Base-by-base conservation (phyloP, 768 basidiomycete genomes). In the Amanita inopinata region DNA sequence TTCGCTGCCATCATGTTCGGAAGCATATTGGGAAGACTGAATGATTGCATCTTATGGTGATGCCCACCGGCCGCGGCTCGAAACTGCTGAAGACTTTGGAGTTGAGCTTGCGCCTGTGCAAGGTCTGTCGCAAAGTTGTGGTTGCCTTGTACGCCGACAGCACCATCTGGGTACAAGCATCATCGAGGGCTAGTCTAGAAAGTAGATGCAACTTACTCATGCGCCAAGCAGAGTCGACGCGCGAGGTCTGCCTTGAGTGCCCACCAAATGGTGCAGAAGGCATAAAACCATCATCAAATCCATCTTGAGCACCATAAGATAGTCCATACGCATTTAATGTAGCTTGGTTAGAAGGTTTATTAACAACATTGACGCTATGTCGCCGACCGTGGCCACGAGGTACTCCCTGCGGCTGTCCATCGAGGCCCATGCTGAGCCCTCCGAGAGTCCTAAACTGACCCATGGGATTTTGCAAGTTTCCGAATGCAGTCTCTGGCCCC, bases 1-100 rank as follows among this genome's bases (percentile, higher is more conserved):
- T 88, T 96, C 12, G 90, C 92, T 2, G 90, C 92, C 84, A 92
- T 87, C 78, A 94, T 84, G 56, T 93, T 93, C 4, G 92, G 93
- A 10, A 96, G 69, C 90, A 96, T 96, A 59, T 96, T 96, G 4
- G 93, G 93, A 69, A 97, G 92, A 58, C 87, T 90, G 66, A 96
- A 97, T 3, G 93, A 97, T 6, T 87, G 77, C 89, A 96, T 91
- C 70, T 94, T 94, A 59, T 89, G 82, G 59, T 94, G 91, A 53
- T 94, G 92, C 7, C 90, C 91, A 33, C 88, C 89, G 14, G 88
- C 83, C 3, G 91, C 91, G 22, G 91, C 92, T 53, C 93, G 84
- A 73, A 98, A 99, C 53, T 96, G 91, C 55, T 94, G 91, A 41
- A 99, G 69, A 52, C 93, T 94, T 56, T 91, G 87, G 9, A 99